Evolutionary conservation across 202 grass and related monocot genomes (phyloP).

Genomic region (Zizania palustris): DNA sequence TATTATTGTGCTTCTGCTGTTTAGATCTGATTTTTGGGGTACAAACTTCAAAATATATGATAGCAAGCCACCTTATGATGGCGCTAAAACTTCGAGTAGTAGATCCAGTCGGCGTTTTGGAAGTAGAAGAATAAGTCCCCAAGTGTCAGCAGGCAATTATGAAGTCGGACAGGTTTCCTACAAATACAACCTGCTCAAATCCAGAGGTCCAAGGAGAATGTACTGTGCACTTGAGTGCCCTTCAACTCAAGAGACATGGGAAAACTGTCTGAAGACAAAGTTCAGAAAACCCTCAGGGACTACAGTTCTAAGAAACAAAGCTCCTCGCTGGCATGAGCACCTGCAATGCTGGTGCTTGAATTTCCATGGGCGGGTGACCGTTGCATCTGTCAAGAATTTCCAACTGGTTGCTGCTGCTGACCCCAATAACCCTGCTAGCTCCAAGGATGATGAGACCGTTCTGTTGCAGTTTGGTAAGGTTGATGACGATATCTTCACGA

Average conservation of each 20-base stretch:
- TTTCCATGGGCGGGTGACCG: slow-evolving; percentile 91
- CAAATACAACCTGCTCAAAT: slow-evolving; percentile 95
- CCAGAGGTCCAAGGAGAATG: slow-evolving; percentile 88
- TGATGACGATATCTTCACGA: slow-evolving; percentile 64
- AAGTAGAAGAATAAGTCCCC: slow-evolving; percentile 83
- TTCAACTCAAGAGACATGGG: slow-evolving; percentile 53
- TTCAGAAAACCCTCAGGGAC: slow-evolving; percentile 24
- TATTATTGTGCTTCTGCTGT: slow-evolving; percentile 39
- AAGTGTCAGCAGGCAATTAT: slow-evolving; percentile 74
- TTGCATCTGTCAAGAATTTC: slow-evolving; percentile 94
- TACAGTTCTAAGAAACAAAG: slow-evolving; percentile 71
- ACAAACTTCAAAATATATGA: slow-evolving; percentile 91
- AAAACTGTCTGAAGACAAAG: slow-evolving; percentile 56
- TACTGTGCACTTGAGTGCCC: slow-evolving; percentile 61
- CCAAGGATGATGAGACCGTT: slow-evolving; percentile 70
- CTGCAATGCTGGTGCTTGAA: slow-evolving; percentile 97
- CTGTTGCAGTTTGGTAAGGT: slow-evolving; percentile 88
- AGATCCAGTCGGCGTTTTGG: slow-evolving; percentile 72
- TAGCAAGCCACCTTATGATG: slow-evolving; percentile 69
- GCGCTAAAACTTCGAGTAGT: slow-evolving; percentile 71
- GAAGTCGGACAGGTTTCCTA: slow-evolving; percentile 77
- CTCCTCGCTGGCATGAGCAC: slow-evolving; percentile 91
- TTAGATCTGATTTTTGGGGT: slow-evolving; percentile 88
- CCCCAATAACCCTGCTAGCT: slow-evolving; percentile 36
- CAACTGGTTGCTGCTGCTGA: slow-evolving; percentile 61